These are phyloP conservation scores for Sanghuangporus baumii DNA, from an alignment of 1,284 basidiomycete species.

Conservation along the genomic window DNA sequence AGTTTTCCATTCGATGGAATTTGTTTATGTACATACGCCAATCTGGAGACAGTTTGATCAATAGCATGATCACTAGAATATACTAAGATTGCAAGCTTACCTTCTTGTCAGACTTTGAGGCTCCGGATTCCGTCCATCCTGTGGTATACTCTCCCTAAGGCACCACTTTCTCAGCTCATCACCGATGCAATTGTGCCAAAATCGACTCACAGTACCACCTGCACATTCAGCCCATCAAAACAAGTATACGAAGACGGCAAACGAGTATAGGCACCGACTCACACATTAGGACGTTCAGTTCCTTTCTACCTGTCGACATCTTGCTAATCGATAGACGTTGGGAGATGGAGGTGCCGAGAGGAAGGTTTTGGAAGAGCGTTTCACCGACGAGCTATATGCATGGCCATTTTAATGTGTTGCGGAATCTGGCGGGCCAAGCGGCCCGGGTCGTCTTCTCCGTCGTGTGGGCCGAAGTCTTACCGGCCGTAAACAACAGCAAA, in stretches of 20 bases:
- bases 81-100: slow-evolving; percentile 31
- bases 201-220: slow-evolving; percentile 59
- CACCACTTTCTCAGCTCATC: background rate
- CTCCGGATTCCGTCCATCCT: slow-evolving; percentile 86
- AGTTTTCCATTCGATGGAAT: background rate
- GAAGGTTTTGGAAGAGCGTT: background rate
- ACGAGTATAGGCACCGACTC: slow-evolving; percentile 23
- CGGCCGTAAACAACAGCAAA: background rate
- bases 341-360: background rate
- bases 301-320: slow-evolving; percentile 24
- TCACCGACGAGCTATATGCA: slow-evolving; percentile 3
- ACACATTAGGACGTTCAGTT: slow-evolving; percentile 76
- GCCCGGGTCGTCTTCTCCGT: background rate
- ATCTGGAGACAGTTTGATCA: slow-evolving; percentile 38
- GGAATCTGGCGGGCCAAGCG: background rate
- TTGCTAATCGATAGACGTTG: background rate
- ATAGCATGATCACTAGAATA: background rate
- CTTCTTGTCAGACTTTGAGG: slow-evolving; percentile 93
- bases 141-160: slow-evolving; percentile 85
- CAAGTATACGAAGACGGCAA: background rate
- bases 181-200: background rate
- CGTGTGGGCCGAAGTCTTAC: background rate
- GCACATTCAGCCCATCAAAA: background rate
- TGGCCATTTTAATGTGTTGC: background rate
- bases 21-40: slow-evolving; percentile 42